Conservation (phyloP, 345 rosid genomes). For the Linum tenue region DNA sequence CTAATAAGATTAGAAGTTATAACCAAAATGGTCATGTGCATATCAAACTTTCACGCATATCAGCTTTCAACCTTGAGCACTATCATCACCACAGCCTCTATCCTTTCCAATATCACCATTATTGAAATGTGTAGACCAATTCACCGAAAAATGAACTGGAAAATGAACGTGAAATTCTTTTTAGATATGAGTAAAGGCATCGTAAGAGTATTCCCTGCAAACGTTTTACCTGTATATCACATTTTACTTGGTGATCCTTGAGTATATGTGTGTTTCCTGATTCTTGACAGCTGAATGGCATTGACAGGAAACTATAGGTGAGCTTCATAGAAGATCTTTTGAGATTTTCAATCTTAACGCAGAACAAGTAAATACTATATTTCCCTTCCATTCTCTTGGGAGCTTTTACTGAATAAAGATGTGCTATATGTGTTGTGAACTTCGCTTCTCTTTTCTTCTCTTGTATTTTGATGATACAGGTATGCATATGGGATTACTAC, state of each 20-base stretch:
- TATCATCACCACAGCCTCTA: too few species aligned
- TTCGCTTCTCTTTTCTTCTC: background rate
- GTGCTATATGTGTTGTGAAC: background rate
- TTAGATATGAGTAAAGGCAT: background rate
- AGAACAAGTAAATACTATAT: conserved; percentile 59
- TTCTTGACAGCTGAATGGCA: conserved; percentile 16
- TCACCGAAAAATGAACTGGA: too few species aligned
- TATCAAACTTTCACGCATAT: too few species aligned
- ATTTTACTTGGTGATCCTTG: background rate
- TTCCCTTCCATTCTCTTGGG: background rate
- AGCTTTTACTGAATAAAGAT: background rate
- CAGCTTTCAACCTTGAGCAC: too few species aligned
- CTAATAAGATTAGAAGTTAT: background rate
- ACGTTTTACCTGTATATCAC: background rate
- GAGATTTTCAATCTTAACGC: conserved; percentile 69
- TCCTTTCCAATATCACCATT: too few species aligned
- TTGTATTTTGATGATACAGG: conserved; percentile 29
- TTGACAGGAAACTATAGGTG: conserved; percentile 84
- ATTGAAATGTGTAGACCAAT: too few species aligned
- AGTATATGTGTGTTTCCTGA: conserved; percentile 6
- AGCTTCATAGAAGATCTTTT: conserved; percentile 85
- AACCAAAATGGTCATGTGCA: background rate
- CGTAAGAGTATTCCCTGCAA: background rate
- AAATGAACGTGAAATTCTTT: background rate
- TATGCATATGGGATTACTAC: conserved; percentile 90